Conservation (phyloP, 163 green algal species). For the Prototheca cutis region DNA sequence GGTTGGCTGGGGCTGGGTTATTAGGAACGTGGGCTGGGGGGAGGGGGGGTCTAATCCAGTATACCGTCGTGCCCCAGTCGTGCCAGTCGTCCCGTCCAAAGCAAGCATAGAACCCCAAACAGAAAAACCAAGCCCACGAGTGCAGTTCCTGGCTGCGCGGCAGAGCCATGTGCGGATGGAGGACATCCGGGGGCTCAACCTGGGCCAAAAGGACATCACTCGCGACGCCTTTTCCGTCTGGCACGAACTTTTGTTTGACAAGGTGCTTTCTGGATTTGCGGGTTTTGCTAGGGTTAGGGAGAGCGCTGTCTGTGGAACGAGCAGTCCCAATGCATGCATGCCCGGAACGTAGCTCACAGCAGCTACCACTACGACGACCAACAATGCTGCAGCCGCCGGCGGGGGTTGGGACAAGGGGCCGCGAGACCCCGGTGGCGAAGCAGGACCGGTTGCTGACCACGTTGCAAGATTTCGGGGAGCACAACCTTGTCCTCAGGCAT, state of each 20-base stretch:
- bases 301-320: neutral
- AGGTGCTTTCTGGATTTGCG: slow-evolving; percentile 1
- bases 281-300: neutral
- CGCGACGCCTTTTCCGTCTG: slow-evolving; percentile 53
- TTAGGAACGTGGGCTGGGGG: no score
- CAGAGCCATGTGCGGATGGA: slow-evolving; percentile 12
- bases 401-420: slow-evolving; percentile 1
- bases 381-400: slow-evolving; percentile 13
- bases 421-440: slow-evolving; percentile 16
- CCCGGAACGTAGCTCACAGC: no score
- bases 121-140: no score
- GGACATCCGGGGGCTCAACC: slow-evolving; percentile 30
- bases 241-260: slow-evolving; percentile 43
- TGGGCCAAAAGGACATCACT: slow-evolving; percentile 59
- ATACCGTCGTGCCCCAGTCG: no score
- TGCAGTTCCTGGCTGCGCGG: slow-evolving; percentile 18
- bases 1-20: no score
- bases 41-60: no score
- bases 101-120: no score
- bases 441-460: slow-evolving; percentile 29
- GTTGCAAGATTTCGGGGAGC: slow-evolving; percentile 67
- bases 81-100: no score
- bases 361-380: no score
- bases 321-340: no score
- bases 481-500: slow-evolving; percentile 51